Evolutionary conservation across 345 rosid species (phyloP).

Genomic region (Lepidium aucheri): DNA sequence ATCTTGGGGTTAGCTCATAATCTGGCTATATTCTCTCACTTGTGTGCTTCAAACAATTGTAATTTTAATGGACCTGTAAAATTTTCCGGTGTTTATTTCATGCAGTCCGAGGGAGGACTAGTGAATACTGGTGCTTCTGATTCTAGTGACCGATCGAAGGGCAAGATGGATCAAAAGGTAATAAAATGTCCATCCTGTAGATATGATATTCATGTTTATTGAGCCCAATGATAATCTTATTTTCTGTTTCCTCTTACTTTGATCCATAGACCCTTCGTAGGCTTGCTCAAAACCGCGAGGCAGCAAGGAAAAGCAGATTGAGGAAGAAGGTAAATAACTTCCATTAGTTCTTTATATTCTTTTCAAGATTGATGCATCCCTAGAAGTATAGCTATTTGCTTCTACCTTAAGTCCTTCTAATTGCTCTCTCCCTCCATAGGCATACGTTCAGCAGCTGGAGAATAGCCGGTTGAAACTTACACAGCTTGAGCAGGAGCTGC

Average conservation of each 20-base stretch:
- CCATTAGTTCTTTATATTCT: not conserved
- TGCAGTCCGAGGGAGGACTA: constrained; percentile 68
- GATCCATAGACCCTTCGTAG: constrained; percentile 78
- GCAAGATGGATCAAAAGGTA: constrained; percentile 94
- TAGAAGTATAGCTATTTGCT: not conserved
- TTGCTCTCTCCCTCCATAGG: constrained; percentile 37
- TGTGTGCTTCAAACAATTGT: not conserved
- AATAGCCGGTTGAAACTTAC: constrained; percentile 92
- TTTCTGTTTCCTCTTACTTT: constrained; percentile 14
- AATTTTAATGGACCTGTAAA: not conserved
- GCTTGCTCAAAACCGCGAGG: constrained; percentile 98
- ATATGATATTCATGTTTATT: not conserved
- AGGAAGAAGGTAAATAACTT: constrained; percentile 69
- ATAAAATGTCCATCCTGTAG: constrained; percentile 19
- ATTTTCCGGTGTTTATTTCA: not conserved
- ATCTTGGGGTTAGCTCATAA: constrained; percentile 54
- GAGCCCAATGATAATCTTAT: not conserved
- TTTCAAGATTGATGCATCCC: not conserved
- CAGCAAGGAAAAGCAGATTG: constrained; percentile 94
- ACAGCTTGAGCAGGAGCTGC: constrained; percentile 96
- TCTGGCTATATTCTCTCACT: not conserved
- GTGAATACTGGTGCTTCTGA: constrained; percentile 55
- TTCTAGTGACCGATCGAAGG: constrained; percentile 91
- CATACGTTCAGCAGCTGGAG: constrained; percentile 97
- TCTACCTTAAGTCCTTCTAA: not conserved